Base-by-base conservation (phyloP, 208 protist genomes). In the Trypanosoma mega region DNA sequence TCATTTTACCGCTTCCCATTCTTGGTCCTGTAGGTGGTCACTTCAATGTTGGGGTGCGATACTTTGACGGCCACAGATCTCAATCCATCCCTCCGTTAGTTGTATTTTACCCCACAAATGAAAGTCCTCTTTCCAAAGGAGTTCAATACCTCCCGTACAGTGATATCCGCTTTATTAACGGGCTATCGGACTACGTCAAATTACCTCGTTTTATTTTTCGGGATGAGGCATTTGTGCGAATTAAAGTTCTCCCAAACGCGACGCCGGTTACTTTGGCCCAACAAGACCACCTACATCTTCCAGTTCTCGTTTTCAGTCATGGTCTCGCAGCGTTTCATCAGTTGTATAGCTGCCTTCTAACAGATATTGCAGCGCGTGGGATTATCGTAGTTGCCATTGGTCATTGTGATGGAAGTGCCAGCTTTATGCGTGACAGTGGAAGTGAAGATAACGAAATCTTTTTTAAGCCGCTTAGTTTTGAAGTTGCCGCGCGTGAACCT, bases 381-480 rank as follows among this genome's bases (percentile, higher is more conserved):
- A 72, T 62, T 1, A 31, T 93, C 36, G 85, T 96, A 36, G 57
- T 92, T 16, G 72, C 68, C n/a, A 24, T 88, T 41, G 76, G 72
- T 2, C 90, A 96, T 75, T 79, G 71, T 50, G 90, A 96, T 52
- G 77, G 68, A n/a, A 92, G 82, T 45, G 87, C 85, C 4, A 73
- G 76, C 2, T 91, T 80, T 63, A 92, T 78, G 63, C 84, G 83
- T 14, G 87, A 94, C 31, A 61, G 54, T 18, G 56, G 43, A 1
- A 44, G 37, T 16, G 49, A 58, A 0, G 46, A 29, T 1, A 68
- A 55, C 46, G 60, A 80, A 16, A 34, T 63, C 11, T 18, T 74
- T 14, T 64, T 81, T 55, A 80, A 70, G 20, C 14, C 62, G 12
- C 29, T 82, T 12, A 23, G 57, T 24, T 84, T 68, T 74, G 71